These are phyloP conservation scores for Acanthamoeba rhysodes DNA, from an alignment of 208 protist genomes.

Conservation along the genomic window DNA sequence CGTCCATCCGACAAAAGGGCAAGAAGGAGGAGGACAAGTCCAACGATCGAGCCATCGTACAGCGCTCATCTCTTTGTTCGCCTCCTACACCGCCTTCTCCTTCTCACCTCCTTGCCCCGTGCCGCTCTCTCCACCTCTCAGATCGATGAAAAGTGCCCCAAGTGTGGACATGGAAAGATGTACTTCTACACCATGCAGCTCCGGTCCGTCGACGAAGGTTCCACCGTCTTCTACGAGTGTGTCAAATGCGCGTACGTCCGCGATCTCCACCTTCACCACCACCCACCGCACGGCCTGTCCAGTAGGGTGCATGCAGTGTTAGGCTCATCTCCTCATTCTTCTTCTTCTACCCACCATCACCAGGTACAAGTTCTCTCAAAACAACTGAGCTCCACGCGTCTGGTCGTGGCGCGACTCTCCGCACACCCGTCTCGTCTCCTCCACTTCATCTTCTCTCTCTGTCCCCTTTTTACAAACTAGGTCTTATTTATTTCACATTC, in stretches of 20 bases:
- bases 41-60: conserved; percentile 30
- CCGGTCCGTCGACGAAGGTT: conserved; percentile 92
- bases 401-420: neutral
- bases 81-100: neutral
- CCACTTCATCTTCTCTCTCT: neutral
- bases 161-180: conserved; percentile 88
- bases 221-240: conserved; percentile 93
- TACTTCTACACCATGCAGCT: conserved; percentile 91
- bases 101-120: neutral
- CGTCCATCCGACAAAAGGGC: conserved; percentile 16
- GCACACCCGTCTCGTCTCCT: neutral
- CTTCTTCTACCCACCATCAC: neutral
- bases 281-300: too few relatives aligned
- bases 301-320: too few relatives aligned
- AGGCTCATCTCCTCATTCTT: neutral
- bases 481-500: neutral
- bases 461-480: neutral
- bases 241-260: conserved; percentile 82
- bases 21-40: conserved; percentile 18
- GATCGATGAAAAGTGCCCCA: conserved; percentile 90
- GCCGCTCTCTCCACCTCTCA: neutral
- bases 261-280: neutral
- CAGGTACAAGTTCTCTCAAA: conserved; percentile 73
- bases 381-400: conserved; percentile 20
- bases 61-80: neutral